Conservation (phyloP, 305 asterid genomes). For the Rubia tinctorum region DNA sequence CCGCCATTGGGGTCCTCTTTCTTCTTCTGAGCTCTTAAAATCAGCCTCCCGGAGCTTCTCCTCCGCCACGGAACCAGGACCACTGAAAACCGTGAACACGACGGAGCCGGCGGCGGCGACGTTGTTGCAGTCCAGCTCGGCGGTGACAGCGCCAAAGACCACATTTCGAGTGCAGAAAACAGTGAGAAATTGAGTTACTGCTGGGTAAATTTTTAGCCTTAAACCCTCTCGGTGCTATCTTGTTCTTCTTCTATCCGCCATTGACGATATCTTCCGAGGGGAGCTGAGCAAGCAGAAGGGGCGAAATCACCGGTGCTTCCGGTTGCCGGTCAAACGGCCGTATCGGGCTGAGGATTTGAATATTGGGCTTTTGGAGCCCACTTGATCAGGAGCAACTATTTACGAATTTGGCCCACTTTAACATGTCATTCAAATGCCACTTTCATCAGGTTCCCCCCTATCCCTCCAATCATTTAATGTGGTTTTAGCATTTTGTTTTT, state of each 20-base stretch:
- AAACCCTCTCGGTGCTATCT: slow-evolving; percentile 25
- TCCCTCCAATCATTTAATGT: not conserved
- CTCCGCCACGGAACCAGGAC: slow-evolving; percentile 21
- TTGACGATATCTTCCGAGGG: slow-evolving; percentile 23
- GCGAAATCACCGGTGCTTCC: not conserved
- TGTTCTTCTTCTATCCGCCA: slow-evolving; percentile 22
- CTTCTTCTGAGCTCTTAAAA: slow-evolving; percentile 49
- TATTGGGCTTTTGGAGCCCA: not conserved
- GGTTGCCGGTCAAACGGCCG: not conserved
- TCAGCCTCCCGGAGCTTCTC: slow-evolving; percentile 37
- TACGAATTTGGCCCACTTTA: no score
- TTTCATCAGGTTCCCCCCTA: no score
- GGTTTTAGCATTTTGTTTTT: slow-evolving; percentile 1
- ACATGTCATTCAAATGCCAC: not conserved
- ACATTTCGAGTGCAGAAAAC: slow-evolving; percentile 30
- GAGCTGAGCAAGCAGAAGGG: not conserved
- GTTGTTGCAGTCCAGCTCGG: slow-evolving; percentile 34
- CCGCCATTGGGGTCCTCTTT: slow-evolving; percentile 41
- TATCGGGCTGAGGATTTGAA: not conserved
- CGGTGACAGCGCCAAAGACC: slow-evolving; percentile 53
- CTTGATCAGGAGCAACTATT: no score
- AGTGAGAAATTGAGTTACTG: not conserved
- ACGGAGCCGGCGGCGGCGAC: slow-evolving; percentile 27
- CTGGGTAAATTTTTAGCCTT: not conserved
- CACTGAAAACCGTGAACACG: slow-evolving; percentile 38